phyloP scores from a whole-genome alignment of 1,284 basidiomycete species.

The Boletus semigastroideus region DNA sequence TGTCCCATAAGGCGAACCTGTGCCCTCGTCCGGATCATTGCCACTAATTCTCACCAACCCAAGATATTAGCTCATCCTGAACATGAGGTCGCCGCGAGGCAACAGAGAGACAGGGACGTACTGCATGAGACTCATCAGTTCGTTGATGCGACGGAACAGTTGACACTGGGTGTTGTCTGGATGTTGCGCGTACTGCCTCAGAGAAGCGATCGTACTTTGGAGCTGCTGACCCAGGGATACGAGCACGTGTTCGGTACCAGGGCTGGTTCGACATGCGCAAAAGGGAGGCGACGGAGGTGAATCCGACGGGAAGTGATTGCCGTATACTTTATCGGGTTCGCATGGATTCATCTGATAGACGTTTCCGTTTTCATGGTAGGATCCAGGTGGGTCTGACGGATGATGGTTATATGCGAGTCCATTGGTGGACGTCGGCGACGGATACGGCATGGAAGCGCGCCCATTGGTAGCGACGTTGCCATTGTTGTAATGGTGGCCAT shows the following conservation, averaged over 20 bases:
- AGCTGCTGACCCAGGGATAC: conserved; percentile 64
- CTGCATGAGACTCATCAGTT: conserved; percentile 66
- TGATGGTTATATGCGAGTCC: conserved; percentile 36
- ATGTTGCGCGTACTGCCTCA: conserved; percentile 64
- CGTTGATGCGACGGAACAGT: conserved; percentile 58
- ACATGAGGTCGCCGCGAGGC: conserved; percentile 33
- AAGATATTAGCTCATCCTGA: conserved; percentile 32
- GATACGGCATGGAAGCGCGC: conserved; percentile 34
- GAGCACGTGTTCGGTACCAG: conserved; percentile 56
- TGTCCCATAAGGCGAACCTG: conserved; percentile 40
- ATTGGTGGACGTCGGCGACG: conserved; percentile 36
- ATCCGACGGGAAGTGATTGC: conserved; percentile 41
- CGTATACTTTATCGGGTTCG: conserved; percentile 45
- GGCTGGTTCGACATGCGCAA: conserved; percentile 65
- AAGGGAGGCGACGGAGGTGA: conserved; percentile 41
- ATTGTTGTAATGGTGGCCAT: conserved; percentile 34
- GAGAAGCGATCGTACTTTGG: conserved; percentile 51
- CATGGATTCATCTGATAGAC: conserved; percentile 45
- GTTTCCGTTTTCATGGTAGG: conserved; percentile 47
- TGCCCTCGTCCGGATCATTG: conserved; percentile 43
- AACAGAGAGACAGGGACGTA: conserved; percentile 40
- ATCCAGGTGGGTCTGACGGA: conserved; percentile 35
- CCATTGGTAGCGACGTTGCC: conserved; percentile 31
- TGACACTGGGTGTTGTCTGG: conserved; percentile 51
- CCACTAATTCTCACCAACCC: conserved; percentile 39